Conservation (phyloP, 306 rosid genomes). For the Sicyos edulis region DNA sequence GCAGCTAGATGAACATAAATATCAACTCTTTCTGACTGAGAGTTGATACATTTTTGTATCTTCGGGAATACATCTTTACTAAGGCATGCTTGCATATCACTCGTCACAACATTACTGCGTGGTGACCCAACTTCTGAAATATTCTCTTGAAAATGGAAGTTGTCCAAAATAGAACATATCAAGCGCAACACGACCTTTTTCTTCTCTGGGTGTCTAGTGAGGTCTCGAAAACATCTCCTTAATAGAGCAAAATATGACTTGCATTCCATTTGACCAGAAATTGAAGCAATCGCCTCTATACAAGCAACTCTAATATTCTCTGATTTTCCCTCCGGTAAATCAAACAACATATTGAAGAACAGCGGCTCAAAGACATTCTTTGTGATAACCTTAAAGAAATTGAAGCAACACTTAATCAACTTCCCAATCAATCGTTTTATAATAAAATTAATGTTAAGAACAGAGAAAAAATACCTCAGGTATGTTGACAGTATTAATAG, state of each 20-base stretch:
- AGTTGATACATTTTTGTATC: slow-evolving; percentile 62
- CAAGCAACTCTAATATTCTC: slow-evolving; percentile 78
- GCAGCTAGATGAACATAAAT: slow-evolving; percentile 76
- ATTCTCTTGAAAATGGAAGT: slow-evolving; percentile 63
- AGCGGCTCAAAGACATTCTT: slow-evolving; percentile 70
- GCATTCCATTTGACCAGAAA: slow-evolving; percentile 79
- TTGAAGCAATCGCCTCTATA: slow-evolving; percentile 75
- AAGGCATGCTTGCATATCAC: slow-evolving; percentile 62
- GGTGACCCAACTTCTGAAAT: slow-evolving; percentile 31
- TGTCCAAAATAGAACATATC: slow-evolving; percentile 71
- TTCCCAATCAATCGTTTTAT: slow-evolving; percentile 13
- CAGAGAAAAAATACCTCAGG: slow-evolving; percentile 52
- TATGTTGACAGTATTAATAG: slow-evolving; percentile 36
- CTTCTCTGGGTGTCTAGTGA: slow-evolving; percentile 47
- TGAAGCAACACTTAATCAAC: slow-evolving; percentile 25
- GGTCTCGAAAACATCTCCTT: slow-evolving; percentile 64
- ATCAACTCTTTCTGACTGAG: slow-evolving; percentile 73
- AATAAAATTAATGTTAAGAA: slow-evolving; percentile 12
- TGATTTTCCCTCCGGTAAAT: slow-evolving; percentile 56
- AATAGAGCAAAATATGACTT: slow-evolving; percentile 67
- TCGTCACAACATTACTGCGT: slow-evolving; percentile 24
- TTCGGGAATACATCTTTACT: slow-evolving; percentile 61
- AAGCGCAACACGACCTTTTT: slow-evolving; percentile 60
- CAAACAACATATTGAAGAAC: slow-evolving; percentile 71
- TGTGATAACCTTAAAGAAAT: slow-evolving; percentile 48